A percentile compares a stretch with the other conserved stretches of the same genome.
Conservation (phyloP, 306 rosid genomes). For the Hylodesmum podocarpum region DNA sequence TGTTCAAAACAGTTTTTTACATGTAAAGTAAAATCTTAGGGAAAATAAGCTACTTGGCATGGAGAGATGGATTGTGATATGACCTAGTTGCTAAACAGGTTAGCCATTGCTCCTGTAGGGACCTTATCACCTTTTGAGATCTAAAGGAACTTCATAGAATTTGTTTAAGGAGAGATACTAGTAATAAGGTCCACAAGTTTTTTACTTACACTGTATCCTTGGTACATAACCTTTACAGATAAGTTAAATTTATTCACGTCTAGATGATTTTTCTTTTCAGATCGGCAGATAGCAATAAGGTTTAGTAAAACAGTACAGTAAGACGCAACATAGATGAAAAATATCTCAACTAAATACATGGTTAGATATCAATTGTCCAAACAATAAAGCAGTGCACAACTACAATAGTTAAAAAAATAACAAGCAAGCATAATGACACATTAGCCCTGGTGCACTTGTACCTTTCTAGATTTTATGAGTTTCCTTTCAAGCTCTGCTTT, state of each 20-base stretch:
- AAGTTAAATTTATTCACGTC: background rate
- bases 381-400: background rate
- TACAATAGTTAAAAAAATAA: background rate
- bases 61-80: background rate
- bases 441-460: conserved; percentile 27
- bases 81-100: background rate
- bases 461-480: conserved; percentile 92
- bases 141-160: background rate
- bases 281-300: background rate
- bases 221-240: background rate
- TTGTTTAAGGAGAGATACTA: background rate
- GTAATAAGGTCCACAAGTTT: conserved; percentile 1
- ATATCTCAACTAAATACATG: background rate
- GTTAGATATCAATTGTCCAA: background rate
- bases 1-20: background rate
- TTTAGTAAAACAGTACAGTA: background rate
- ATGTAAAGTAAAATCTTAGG: background rate
- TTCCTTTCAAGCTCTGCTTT: conserved; percentile 94
- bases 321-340: background rate
- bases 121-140: background rate
- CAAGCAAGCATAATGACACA: background rate
- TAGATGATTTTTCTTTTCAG: background rate
- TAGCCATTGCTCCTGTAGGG: background rate
- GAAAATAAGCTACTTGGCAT: background rate
- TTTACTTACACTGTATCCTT: background rate